Evolutionary conservation across 495 filamentous ascomycete species (phyloP).

Genomic region (Terfezia boudieri): DNA sequence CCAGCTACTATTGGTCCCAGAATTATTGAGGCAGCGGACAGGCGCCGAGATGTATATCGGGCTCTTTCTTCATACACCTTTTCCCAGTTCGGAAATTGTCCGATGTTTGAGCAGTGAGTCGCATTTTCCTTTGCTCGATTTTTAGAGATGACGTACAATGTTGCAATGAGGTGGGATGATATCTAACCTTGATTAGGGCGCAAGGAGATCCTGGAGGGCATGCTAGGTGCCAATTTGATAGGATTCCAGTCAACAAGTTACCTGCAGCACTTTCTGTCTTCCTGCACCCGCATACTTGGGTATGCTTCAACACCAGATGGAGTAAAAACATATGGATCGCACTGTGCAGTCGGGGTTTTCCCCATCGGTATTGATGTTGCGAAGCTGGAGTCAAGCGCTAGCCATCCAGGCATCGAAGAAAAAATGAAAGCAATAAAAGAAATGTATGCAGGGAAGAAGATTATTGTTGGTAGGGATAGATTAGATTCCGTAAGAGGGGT

Average conservation of each 20-base stretch:
- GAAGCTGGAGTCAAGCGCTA: constrained; percentile 47
- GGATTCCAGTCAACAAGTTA: constrained; percentile 88
- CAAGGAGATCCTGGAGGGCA: constrained; percentile 70
- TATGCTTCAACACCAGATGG: constrained; percentile 30
- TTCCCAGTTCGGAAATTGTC: constrained; percentile 84
- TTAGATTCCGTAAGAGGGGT: constrained; percentile 78
- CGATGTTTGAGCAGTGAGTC: constrained; percentile 18
- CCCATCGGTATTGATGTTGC: constrained; percentile 73
- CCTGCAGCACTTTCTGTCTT: constrained; percentile 75
- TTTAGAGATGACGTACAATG: neutral
- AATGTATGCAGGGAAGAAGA: constrained; percentile 59
- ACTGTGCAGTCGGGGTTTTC: constrained; percentile 73
- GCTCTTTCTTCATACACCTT: constrained; percentile 79
- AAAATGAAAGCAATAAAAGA: constrained; percentile 42
- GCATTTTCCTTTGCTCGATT: neutral
- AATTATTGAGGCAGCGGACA: constrained; percentile 56
- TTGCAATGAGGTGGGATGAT: no score
- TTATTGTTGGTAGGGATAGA: constrained; percentile 86
- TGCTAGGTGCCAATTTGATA: constrained; percentile 72
- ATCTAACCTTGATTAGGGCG: constrained; percentile 24
- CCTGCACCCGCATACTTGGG: constrained; percentile 66
- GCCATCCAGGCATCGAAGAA: constrained; percentile 38
- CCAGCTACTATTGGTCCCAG: constrained; percentile 66
- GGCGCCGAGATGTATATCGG: constrained; percentile 67
- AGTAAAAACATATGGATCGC: constrained; percentile 45